Conservation (phyloP, 805 yeast species). For the Phaffomyces opuntiae region DNA sequence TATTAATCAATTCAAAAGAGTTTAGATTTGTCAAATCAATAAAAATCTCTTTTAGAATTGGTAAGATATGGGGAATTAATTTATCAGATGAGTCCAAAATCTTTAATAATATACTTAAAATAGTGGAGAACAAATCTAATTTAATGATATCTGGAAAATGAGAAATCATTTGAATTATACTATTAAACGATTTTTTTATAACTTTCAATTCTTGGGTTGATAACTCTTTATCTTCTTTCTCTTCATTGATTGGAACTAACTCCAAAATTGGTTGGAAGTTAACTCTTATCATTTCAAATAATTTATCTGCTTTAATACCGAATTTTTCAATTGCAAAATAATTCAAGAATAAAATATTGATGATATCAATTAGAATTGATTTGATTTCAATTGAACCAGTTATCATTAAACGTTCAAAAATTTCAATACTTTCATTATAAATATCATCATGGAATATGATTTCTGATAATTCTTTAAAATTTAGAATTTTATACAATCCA, state of each 20-base stretch:
- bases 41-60: slow-evolving; percentile 41
- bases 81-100: slow-evolving; percentile 26
- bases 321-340: slow-evolving; percentile 32
- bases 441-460: slow-evolving; percentile 59
- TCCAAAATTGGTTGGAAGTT: slow-evolving; percentile 55
- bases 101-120: slow-evolving; percentile 46
- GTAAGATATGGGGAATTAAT: slow-evolving; percentile 45
- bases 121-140: slow-evolving; percentile 64
- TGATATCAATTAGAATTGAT: slow-evolving; percentile 43
- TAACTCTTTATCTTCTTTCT: slow-evolving; percentile 27
- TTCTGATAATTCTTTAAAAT: slow-evolving; percentile 47
- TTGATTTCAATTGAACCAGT: slow-evolving; percentile 46
- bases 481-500: slow-evolving; percentile 51
- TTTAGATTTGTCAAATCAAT: slow-evolving; percentile 27
- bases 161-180: slow-evolving; percentile 55
- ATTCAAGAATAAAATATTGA: slow-evolving; percentile 43
- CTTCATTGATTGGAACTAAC: slow-evolving; percentile 48
- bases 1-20: slow-evolving; percentile 23
- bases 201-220: slow-evolving; percentile 29
- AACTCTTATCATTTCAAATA: slow-evolving; percentile 75
- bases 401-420: slow-evolving; percentile 64
- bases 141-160: slow-evolving; percentile 63
- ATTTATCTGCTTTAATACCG: slow-evolving; percentile 59
- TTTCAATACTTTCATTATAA: slow-evolving; percentile 68
- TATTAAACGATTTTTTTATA: slow-evolving; percentile 41